Percentiles rank a stretch among this genome's conserved stretches.
Conservation (phyloP, 148 eudicot species). For the Nepenthes mirabilis region DNA sequence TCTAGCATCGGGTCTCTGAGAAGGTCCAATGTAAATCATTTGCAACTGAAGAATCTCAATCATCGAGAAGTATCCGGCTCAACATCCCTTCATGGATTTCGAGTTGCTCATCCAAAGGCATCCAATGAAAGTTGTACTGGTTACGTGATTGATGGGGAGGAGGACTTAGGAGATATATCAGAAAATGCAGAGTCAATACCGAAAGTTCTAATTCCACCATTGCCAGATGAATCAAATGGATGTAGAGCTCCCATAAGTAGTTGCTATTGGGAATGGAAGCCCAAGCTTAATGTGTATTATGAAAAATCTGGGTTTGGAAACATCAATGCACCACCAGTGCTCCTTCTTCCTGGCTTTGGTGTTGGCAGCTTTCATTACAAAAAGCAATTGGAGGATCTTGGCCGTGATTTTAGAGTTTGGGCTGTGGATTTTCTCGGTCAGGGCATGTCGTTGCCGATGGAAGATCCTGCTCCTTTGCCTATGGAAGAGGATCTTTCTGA, state of each 20-base stretch:
- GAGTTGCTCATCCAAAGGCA: constrained; percentile 19
- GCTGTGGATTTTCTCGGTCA: constrained; percentile 96
- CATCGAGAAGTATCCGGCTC: constrained; percentile 7
- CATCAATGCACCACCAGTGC: constrained; percentile 53
- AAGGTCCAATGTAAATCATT: constrained; percentile 5
- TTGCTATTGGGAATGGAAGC: constrained; percentile 78
- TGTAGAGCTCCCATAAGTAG: constrained; percentile 44
- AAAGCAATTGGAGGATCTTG: constrained; percentile 82
- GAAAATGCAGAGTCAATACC: constrained; percentile 23
- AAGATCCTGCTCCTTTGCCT: constrained; percentile 64
- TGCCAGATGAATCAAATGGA: constrained; percentile 56
- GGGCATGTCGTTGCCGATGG: constrained; percentile 76
- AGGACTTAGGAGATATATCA: constrained; percentile 16
- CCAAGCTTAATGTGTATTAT: constrained; percentile 66
- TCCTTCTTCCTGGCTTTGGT: constrained; percentile 94
- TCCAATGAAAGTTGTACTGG: constrained; percentile 31
- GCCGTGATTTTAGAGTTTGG: constrained; percentile 74
- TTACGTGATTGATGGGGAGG: constrained; percentile 34
- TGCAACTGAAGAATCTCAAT: constrained; percentile 10
- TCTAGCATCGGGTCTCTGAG: background rate
- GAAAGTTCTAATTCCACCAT: constrained; percentile 60
- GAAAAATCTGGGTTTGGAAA: constrained; percentile 62
- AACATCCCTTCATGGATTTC: constrained; percentile 14
- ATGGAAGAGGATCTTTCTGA: constrained; percentile 12
- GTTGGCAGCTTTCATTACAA: constrained; percentile 95